Evolutionary conservation across 768 basidiomycete species (phyloP).

Genomic region (Collybia sp.): DNA sequence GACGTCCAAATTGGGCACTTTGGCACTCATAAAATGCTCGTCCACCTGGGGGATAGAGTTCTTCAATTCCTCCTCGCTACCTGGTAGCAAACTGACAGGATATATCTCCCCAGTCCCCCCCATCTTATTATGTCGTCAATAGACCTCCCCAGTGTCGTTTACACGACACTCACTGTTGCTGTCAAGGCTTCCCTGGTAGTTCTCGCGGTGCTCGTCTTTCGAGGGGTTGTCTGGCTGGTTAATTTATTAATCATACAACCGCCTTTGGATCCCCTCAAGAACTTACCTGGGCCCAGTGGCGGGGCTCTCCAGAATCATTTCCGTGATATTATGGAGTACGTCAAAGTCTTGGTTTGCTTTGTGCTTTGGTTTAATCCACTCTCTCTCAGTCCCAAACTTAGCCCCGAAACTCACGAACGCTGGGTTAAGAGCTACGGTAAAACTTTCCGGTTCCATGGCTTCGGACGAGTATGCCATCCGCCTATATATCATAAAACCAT

Average conservation of each 20-base stretch:
- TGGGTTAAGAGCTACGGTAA: constrained; percentile 43
- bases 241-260: constrained; percentile 41
- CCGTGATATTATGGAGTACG: constrained; percentile 41
- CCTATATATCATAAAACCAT: neutral
- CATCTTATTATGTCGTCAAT: constrained; percentile 4
- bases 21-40: neutral
- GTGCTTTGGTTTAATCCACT: neutral
- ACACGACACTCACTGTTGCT: constrained; percentile 2
- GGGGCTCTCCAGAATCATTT: constrained; percentile 39
- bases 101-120: constrained; percentile 1
- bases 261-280: constrained; percentile 39
- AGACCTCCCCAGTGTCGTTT: constrained; percentile 3
- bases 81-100: constrained; percentile 1
- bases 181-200: constrained; percentile 24
- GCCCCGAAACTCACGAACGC: constrained; percentile 31
- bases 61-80: neutral
- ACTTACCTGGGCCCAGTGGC: constrained; percentile 44
- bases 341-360: neutral
- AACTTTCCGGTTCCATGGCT: constrained; percentile 52
- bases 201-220: constrained; percentile 25
- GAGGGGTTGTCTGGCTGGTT: constrained; percentile 33
- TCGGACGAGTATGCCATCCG: constrained; percentile 35
- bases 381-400: constrained; percentile 34
- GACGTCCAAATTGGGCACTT: neutral
- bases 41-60: neutral